Evolutionary conservation across 2,329 filamentous ascomycete species (phyloP), one percentile per base, ranked within the genome.

Genomic region (Phaeophleospora eucalypticola): DNA sequence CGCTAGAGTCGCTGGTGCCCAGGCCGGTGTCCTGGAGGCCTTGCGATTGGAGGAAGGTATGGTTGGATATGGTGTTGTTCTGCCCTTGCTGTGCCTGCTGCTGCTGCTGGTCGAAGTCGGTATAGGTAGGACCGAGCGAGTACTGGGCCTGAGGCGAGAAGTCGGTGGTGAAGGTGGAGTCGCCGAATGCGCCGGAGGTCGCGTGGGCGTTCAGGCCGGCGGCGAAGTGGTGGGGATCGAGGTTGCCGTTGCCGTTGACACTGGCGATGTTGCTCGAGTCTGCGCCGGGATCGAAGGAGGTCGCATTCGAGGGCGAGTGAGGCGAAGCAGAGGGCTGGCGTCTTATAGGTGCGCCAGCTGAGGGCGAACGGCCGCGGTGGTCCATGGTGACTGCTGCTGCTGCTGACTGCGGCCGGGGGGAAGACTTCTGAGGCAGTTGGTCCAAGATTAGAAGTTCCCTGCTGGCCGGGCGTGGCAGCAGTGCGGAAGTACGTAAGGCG

Each of bases 141-240:
- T 75, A 60, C 39, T 63, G 56, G 20, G 56, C 50, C 41, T 62
- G 60, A 45, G 70, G 69, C 49, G 73, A 69, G 62, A 73, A 76
- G 55, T 61, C 60, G 65, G 70, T 72, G 59, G 69, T 67, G 59
- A 71, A 68, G 52, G 64, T 59, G 16, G 59, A 54, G 49, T 63
- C 57, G 48, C 40, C 44, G 53, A 58, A 59, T 24, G 46, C 46
- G 46, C 53, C 58, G 38, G 57, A 52, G 44, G 55, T 39, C 27
- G 45, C 40, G 34, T 58, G 42, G 17, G 52, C 43, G 53, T 63
- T 66, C 32, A 62, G 43, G 33, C 24, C 46, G 33, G 53, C 36
- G 33, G 53, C 44, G 41, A 44, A 52, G 24, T 46, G 43, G 15
- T 40, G 36, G 12, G 27, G 14, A 19, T 19, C 10, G 36, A 37